Evolutionary conservation across 2,329 filamentous ascomycete genomes (phyloP).

Genomic region (Pseudogymnoascus sp.): DNA sequence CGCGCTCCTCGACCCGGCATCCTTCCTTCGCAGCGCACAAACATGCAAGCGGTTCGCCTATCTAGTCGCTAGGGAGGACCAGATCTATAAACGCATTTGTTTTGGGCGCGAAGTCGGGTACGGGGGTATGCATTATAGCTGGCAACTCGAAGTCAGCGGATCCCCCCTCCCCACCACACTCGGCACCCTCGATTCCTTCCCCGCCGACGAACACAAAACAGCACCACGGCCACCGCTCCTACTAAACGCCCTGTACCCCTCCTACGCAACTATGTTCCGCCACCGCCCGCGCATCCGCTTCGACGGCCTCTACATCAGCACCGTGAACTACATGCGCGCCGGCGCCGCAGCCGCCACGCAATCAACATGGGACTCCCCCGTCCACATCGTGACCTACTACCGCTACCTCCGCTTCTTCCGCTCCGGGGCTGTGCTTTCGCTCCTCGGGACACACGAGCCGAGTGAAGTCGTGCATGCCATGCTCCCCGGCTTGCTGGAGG

Average conservation of each 20-base stretch:
- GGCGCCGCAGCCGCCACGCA: slow-evolving; percentile 67
- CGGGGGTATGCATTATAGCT: slow-evolving; percentile 74
- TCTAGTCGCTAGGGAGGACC: slow-evolving; percentile 75
- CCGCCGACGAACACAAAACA: background rate
- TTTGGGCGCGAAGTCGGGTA: slow-evolving; percentile 71
- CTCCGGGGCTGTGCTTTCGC: slow-evolving; percentile 74
- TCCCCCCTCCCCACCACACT: slow-evolving; percentile 23
- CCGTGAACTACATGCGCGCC: slow-evolving; percentile 86
- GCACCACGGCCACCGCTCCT: slow-evolving; percentile 18
- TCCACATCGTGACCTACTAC: slow-evolving; percentile 97
- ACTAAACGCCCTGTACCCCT: slow-evolving; percentile 39
- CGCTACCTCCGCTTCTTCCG: slow-evolving; percentile 93
- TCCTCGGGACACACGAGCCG: slow-evolving; percentile 77
- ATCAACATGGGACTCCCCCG: slow-evolving; percentile 70
- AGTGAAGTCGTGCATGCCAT: slow-evolving; percentile 82
- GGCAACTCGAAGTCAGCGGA: slow-evolving; percentile 56
- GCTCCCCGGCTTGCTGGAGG: slow-evolving; percentile 59
- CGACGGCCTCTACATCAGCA: slow-evolving; percentile 93
- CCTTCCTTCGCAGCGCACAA: slow-evolving; percentile 67
- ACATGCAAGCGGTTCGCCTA: slow-evolving; percentile 87
- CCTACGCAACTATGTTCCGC: slow-evolving; percentile 68
- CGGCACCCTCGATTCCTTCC: background rate
- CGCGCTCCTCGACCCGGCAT: slow-evolving; percentile 67
- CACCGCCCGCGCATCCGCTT: slow-evolving; percentile 81
- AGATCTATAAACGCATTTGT: slow-evolving; percentile 76